phyloP scores from a whole-genome alignment of 192 early-diverging fungal species.

The Linnemannia exigua region DNA sequence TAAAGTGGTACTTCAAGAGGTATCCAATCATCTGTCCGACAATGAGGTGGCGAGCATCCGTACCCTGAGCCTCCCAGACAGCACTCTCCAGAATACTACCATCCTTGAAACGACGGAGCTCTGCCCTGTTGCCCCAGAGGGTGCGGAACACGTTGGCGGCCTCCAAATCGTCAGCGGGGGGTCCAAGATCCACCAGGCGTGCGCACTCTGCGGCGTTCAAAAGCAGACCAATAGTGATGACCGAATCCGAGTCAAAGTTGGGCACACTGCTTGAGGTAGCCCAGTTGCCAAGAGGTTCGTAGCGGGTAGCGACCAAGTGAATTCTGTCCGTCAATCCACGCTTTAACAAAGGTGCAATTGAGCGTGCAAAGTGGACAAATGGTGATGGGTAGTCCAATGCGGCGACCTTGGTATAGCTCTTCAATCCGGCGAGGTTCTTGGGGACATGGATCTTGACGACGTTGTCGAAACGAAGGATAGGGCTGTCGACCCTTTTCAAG shows the following conservation, averaged over 20 bases:
- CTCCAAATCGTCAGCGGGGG: constrained; percentile 80
- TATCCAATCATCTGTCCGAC: constrained; percentile 85
- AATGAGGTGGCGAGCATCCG: constrained; percentile 78
- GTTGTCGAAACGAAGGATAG: constrained; percentile 79
- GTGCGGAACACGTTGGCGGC: constrained; percentile 76
- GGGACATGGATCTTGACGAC: constrained; percentile 64
- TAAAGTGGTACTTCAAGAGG: constrained; percentile 83
- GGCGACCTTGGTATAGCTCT: constrained; percentile 41
- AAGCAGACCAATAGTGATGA: constrained; percentile 78
- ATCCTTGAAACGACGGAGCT: constrained; percentile 95
- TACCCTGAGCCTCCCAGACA: constrained; percentile 78
- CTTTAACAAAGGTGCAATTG: constrained; percentile 61
- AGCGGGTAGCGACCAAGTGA: constrained; percentile 60
- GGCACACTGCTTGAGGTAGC: constrained; percentile 37
- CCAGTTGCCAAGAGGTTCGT: constrained; percentile 59
- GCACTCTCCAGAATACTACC: constrained; percentile 92
- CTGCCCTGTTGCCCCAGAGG: constrained; percentile 93
- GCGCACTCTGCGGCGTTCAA: constrained; percentile 75
- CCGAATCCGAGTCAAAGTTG: constrained; percentile 39
- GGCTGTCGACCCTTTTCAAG: constrained; percentile 75
- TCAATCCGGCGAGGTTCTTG: constrained; percentile 31
- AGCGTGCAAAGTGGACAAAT: constrained; percentile 62
- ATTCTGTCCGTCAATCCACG: constrained; percentile 66
- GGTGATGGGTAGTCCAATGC: constrained; percentile 61
- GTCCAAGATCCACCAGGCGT: constrained; percentile 91